phyloP scores from a whole-genome alignment of 2,329 filamentous ascomycete genomes.

The Penicillium sp. region DNA sequence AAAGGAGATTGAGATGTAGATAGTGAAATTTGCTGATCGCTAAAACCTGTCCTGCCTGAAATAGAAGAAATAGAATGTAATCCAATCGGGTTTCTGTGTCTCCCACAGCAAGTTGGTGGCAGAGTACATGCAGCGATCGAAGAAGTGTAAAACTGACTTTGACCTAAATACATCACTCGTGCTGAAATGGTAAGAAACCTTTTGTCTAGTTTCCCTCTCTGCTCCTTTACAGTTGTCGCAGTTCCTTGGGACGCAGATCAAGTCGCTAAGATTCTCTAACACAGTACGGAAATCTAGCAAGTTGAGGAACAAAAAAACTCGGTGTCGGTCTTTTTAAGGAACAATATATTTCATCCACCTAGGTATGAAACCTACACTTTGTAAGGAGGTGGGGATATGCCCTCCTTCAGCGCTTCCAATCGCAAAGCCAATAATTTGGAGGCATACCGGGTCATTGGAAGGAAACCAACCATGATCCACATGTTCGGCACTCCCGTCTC shows the following conservation, averaged over 20 bases:
- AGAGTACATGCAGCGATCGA: not conserved
- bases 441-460: slow-evolving; percentile 29
- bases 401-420: slow-evolving; percentile 23
- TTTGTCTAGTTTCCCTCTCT: not conserved
- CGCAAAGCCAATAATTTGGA: slow-evolving; percentile 31
- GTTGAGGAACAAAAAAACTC: not conserved
- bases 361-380: not conserved
- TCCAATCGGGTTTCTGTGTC: not conserved
- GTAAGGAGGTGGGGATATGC: slow-evolving; percentile 1
- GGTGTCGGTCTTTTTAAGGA: not conserved
- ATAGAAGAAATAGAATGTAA: not conserved
- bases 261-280: not conserved
- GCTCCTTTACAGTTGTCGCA: not conserved
- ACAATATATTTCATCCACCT: not conserved
- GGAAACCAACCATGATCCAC: slow-evolving; percentile 34
- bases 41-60: not conserved
- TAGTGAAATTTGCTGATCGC: not conserved
- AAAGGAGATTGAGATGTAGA: not conserved
- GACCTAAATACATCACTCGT: not conserved
- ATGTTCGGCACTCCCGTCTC: slow-evolving; percentile 30
- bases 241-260: not conserved
- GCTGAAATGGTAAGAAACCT: not conserved
- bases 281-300: not conserved
- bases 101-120: not conserved
- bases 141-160: not conserved